Percentiles rank a stretch among this genome's conserved stretches.
Evolutionary conservation across 768 basidiomycete species (phyloP).

Genomic region (Lepiota venenata): DNA sequence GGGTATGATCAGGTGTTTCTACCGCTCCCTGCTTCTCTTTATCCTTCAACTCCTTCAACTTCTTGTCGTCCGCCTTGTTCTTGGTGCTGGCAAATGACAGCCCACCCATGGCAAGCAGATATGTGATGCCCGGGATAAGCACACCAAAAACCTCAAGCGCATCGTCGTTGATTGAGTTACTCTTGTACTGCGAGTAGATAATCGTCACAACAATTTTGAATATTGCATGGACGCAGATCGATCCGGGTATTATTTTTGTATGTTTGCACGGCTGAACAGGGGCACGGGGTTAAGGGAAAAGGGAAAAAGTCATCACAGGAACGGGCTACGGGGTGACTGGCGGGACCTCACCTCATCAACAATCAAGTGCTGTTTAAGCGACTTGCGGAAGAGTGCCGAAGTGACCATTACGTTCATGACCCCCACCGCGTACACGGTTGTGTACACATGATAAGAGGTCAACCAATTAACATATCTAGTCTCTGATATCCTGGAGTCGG

Average conservation of each 20-base stretch:
- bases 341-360: background rate
- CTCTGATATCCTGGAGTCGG: background rate
- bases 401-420: background rate
- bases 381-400: background rate
- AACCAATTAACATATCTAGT: background rate
- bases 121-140: background rate
- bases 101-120: background rate
- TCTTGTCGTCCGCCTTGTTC: background rate
- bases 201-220: constrained; percentile 1
- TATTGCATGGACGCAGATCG: background rate
- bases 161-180: constrained; percentile 1
- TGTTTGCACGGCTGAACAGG: background rate
- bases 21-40: background rate
- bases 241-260: background rate
- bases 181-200: constrained; percentile 1
- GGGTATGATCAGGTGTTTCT: background rate
- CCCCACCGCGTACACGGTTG: background rate
- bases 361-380: background rate
- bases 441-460: constrained; percentile 1
- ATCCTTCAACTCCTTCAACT: constrained; percentile 1
- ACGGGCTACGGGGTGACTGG: no score
- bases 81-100: background rate
- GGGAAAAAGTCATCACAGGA: background rate
- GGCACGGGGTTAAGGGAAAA: no score
- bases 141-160: background rate